phyloP scores from a whole-genome alignment of 495 filamentous ascomycete species.

The Cercophora samala region DNA sequence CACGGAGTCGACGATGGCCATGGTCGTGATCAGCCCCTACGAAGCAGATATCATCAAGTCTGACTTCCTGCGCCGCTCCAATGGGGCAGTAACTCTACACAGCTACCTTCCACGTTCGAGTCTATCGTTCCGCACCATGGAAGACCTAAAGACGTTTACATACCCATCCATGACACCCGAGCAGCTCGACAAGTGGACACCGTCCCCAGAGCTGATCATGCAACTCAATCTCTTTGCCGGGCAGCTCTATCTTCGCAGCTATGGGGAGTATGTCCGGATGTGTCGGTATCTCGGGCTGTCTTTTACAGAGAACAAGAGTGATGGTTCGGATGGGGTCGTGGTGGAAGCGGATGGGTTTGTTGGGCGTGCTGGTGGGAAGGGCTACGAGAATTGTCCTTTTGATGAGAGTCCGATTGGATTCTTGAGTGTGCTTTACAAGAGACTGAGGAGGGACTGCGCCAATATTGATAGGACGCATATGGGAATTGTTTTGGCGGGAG shows the following conservation, averaged over 20 bases:
- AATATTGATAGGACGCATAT: conserved; percentile 54
- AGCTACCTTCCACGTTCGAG: conserved; percentile 57
- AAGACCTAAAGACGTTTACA: conserved; percentile 45
- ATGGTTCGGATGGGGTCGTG: conserved; percentile 29
- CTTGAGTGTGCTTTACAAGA: conserved; percentile 46
- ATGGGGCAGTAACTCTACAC: conserved; percentile 38
- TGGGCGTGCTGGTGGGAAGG: conserved; percentile 21
- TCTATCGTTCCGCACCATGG: conserved; percentile 42
- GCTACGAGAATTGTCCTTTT: conserved; percentile 33
- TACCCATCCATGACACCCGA: conserved; percentile 24
- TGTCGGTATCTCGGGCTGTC: conserved; percentile 54
- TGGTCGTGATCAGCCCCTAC: conserved; percentile 60
- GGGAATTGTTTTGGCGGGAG: conserved; percentile 45
- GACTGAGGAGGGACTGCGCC: conserved; percentile 51
- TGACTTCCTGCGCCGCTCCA: conserved; percentile 27
- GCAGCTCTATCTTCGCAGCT: conserved; percentile 57
- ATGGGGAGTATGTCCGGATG: conserved; percentile 50
- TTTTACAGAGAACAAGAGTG: conserved; percentile 17
- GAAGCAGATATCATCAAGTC: conserved; percentile 57
- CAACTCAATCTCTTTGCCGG: conserved; percentile 67
- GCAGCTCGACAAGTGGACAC: conserved; percentile 15
- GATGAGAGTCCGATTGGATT: conserved; percentile 53
- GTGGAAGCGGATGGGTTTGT: conserved; percentile 46
- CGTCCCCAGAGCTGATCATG: conserved; percentile 28
- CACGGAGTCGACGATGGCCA: not conserved